These are phyloP conservation scores for Hypoxylon sp. DNA, from an alignment of 2,329 filamentous ascomycete species.

Conservation along the genomic window DNA sequence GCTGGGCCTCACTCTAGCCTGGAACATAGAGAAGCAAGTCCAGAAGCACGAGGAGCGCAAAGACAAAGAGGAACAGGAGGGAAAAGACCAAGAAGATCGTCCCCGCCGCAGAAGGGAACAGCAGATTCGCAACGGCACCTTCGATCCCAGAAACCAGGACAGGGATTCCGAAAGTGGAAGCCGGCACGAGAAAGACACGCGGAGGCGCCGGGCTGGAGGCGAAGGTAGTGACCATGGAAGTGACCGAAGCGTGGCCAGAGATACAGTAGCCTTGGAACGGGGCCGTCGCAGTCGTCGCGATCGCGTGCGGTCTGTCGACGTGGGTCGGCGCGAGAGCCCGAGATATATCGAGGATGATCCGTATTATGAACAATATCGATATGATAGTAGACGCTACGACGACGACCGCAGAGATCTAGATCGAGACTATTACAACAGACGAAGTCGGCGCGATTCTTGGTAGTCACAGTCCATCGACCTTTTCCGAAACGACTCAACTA, in stretches of 20 bases:
- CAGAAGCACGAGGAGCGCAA: constrained; percentile 51
- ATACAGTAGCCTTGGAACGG: constrained; percentile 22
- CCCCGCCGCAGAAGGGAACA: constrained; percentile 35
- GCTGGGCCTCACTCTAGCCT: constrained; percentile 55
- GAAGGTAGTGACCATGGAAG: constrained; percentile 7
- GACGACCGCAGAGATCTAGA: constrained; percentile 13
- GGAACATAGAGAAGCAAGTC: constrained; percentile 58
- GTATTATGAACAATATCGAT: constrained; percentile 37
- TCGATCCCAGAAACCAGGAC: constrained; percentile 11
- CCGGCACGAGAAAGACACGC: background rate
- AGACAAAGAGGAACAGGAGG: constrained; percentile 45
- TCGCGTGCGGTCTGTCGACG: constrained; percentile 36
- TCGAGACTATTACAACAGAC: constrained; percentile 18
- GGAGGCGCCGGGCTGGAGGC: background rate
- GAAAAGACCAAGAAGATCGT: constrained; percentile 39
- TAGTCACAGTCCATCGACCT: constrained; percentile 7
- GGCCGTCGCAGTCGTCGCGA: constrained; percentile 28
- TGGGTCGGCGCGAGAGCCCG: constrained; percentile 16
- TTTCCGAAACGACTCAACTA: background rate
- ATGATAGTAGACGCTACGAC: constrained; percentile 24
- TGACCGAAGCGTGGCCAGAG: constrained; percentile 25
- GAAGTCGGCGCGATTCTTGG: constrained; percentile 48
- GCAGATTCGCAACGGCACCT: constrained; percentile 22
- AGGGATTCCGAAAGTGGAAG: background rate
- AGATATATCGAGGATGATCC: constrained; percentile 37